Base-by-base conservation (phyloP, 306 rosid species). In the Prunus padus region DNA sequence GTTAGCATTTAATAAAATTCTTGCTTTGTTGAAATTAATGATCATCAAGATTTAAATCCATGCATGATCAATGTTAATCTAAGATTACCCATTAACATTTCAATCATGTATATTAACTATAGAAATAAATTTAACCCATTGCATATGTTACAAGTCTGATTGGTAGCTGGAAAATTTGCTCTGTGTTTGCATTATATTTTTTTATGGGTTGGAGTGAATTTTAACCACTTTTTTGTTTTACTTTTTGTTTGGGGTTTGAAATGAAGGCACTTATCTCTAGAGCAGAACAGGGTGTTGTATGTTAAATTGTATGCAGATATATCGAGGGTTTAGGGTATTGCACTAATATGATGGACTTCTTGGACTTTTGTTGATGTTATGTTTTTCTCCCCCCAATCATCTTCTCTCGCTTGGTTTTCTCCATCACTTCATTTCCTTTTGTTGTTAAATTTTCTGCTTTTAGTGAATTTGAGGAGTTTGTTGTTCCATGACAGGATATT, bases 181-280 rank as follows among this genome's bases (percentile, higher is more conserved):
- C 45, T 73, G 44, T 45, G 11, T 31, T 46, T 51, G n/a, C n/a
- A n/a, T 20, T 49, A 11, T 0, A 26, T 61, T 30, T 19, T n/a
- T 19, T 11, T 74, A 47, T 45, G 20, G 44, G 69, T 22, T 74
- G 20, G 40, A n/a, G 37, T 60, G 55, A 71, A 54, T 12, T 71
- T 44, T 20, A 30, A 49, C 52, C 44, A 40, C n/a, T 61, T 40
- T 56, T 18, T n/a, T n/a, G n/a, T n/a, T n/a, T n/a, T n/a, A n/a
- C n/a, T n/a, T n/a, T 46, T 11, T 25, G 30, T 68, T 31, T 61
- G 13, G 13, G 20, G 50, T 19, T 12, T 67, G 80, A 59, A 76
- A 69, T 82, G 89, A 88, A 96, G 99, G 99, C 91, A 90, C 83
- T 87, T 96, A 85, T 87, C 99, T 4, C 82, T 96, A 81, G 99